Base-by-base conservation (phyloP, 495 filamentous ascomycete species). In the Neurospora sp. region DNA sequence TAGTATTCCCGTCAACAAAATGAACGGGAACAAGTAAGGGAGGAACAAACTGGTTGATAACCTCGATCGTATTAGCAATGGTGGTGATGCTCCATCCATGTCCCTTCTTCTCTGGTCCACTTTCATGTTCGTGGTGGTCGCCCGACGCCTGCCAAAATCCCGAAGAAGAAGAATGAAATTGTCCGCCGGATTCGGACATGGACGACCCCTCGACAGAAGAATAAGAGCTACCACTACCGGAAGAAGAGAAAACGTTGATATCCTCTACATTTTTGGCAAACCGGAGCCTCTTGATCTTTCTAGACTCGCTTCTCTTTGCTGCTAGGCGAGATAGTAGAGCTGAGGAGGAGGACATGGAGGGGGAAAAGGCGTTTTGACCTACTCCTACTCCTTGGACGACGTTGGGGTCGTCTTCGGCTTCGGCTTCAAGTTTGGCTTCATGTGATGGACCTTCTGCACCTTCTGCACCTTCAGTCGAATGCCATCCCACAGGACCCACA, bases 391-490 rank as follows among this genome's bases (percentile, higher is more conserved):
- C 27, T 31, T 31, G 27, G 27, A 31, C 27, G 27, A 5, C 14
- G 14, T 42, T 42, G 41, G 41, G 4, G 12, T 42, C 14, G 4
- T 16, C 39, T 41, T 41, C 40, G 41, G 0, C 16, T 42, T 42
- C 41, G 41, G 6, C 5, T 14, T n/a, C 18, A 39, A 4, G 10
- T 8, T 8, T 4, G 14, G 40, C 40, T 14, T 41, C 12, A 41
- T 16, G 0, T 12, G 3, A 0, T n/a, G 41, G 8, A n/a, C 7
- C 18, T 0, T n/a, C 18, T 8, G 42, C 5, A n/a, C 8, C n/a
- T n/a, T n/a, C n/a, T n/a, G n/a, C 5, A n/a, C 8, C 44, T 9
- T 47, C 18, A 47, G 44, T 3, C 1, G 44, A 45, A 47, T 22
- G 44, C 44, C 44, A 47, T n/a, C 0, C 44, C 35, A 35, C 0